Base-by-base conservation (phyloP, 495 filamentous ascomycete genomes). In the Daldinia childiae region DNA sequence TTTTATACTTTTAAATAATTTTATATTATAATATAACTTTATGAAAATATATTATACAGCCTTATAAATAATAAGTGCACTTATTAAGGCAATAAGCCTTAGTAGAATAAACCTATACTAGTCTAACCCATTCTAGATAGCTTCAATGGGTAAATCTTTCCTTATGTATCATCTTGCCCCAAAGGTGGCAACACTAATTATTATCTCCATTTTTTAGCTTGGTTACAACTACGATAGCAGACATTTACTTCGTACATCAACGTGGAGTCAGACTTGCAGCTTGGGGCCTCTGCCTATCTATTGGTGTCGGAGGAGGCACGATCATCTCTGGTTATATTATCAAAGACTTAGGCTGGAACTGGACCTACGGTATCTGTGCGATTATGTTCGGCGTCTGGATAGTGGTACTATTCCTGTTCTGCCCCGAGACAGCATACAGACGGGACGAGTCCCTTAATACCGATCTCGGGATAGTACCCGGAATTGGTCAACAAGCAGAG, bases 171-270 rank as follows among this genome's bases (percentile, higher is more conserved):
- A 26, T 26, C 24, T 26, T 26, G 24, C 24, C 24, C n/a, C n/a
- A n/a, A n/a, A n/a, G n/a, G n/a, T n/a, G n/a, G n/a, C n/a, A n/a
- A n/a, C n/a, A n/a, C n/a, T n/a, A n/a, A n/a, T n/a, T 26, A 1
- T 26, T 26, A 26, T 26, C 3, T 1, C 8, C 8, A 7, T 21
- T 32, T 29, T 3, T 1, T 34, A 73, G 71, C 3, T 77, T 87
- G 29, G 79, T 86, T 4, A 80, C 82, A 27, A 79, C 80, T 14
- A 78, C 76, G 4, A 79, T 85, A 30, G 81, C 83, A 19, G 83
- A 85, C 67, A 65, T 85, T 55, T 85, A 84, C 77, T 88, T 85
- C 65, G 87, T 89, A 4, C 78, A 79, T 43, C 62, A 79, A 36
- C 68, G 77, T 6, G 77, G 77, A 9, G 59, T 72, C 32, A 58